These are phyloP conservation scores for Raphanus raphanistrum DNA, from an alignment of 345 rosid species.

Conservation along the genomic window DNA sequence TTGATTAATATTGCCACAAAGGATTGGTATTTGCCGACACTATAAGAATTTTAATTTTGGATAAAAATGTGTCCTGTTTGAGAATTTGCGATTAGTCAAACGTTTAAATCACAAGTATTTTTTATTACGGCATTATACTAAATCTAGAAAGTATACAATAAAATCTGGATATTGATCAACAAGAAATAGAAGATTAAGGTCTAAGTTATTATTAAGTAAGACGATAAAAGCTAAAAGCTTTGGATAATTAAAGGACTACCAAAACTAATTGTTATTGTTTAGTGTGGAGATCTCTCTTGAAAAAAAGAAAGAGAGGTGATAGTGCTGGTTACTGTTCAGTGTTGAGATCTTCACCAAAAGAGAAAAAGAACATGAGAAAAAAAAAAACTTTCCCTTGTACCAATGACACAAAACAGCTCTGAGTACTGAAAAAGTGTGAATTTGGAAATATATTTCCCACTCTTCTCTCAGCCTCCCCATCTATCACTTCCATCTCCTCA, in stretches of 20 bases:
- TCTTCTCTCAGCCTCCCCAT: slow-evolving; percentile 14
- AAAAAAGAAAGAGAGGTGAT: slow-evolving; percentile 3
- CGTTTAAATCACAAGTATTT: neutral
- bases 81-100: neutral
- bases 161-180: neutral
- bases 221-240: neutral
- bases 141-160: neutral
- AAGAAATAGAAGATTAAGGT: too few species aligned
- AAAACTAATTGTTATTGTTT: neutral
- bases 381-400: slow-evolving; percentile 59
- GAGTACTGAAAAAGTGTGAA: slow-evolving; percentile 42
- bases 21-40: neutral
- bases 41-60: neutral
- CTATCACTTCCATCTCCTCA: slow-evolving; percentile 43
- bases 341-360: slow-evolving; percentile 32
- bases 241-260: neutral
- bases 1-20: neutral
- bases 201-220: too few species aligned
- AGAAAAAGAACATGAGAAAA: neutral
- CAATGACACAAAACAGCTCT: slow-evolving; percentile 46
- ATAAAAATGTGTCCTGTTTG: neutral
- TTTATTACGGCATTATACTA: neutral
- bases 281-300: neutral
- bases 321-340: slow-evolving; percentile 35
- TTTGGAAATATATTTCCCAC: slow-evolving; percentile 38